Percentiles rank a stretch among this genome's conserved stretches.
These are phyloP conservation scores for Aquilaria agallochum DNA, from an alignment of 441 rosid species.

Conservation along the genomic window DNA sequence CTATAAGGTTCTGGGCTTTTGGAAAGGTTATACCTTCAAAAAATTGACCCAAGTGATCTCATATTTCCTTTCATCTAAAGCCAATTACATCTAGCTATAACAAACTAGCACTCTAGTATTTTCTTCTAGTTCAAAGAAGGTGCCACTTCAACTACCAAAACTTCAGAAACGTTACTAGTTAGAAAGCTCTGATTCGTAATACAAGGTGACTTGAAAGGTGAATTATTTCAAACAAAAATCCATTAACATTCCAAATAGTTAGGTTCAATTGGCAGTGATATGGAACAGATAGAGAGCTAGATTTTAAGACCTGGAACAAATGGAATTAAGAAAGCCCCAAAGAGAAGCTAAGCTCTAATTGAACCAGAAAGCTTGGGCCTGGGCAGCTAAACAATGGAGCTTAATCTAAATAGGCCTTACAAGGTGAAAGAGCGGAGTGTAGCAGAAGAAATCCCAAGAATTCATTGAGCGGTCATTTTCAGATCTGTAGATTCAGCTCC, in stretches of 20 bases:
- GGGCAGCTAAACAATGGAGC: not conserved
- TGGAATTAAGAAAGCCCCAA: not conserved
- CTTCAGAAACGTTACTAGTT: not conserved
- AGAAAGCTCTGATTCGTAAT: not conserved
- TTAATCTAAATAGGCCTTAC: not conserved
- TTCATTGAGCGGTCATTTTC: slow-evolving; percentile 8
- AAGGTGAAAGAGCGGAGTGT: slow-evolving; percentile 2
- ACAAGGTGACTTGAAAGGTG: not conserved
- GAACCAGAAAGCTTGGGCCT: not conserved
- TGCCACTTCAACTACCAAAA: not conserved
- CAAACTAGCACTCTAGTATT: too few species aligned
- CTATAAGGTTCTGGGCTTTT: not conserved
- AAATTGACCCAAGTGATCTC: too few species aligned
- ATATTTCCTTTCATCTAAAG: too few species aligned
- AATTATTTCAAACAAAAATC: not conserved
- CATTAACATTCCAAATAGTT: not conserved
- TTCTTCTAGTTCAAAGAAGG: not conserved
- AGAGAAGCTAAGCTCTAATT: slow-evolving; percentile 2
- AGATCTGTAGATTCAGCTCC: slow-evolving; percentile 27
- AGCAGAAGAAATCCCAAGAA: not conserved
- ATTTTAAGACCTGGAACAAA: slow-evolving; percentile 4
- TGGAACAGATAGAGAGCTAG: not conserved
- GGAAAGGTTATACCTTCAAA: too few species aligned
- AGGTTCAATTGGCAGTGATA: not conserved
- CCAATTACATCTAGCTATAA: too few species aligned